Conservation (phyloP, 139 green algal genomes). For the Closterium sp. region DNA sequence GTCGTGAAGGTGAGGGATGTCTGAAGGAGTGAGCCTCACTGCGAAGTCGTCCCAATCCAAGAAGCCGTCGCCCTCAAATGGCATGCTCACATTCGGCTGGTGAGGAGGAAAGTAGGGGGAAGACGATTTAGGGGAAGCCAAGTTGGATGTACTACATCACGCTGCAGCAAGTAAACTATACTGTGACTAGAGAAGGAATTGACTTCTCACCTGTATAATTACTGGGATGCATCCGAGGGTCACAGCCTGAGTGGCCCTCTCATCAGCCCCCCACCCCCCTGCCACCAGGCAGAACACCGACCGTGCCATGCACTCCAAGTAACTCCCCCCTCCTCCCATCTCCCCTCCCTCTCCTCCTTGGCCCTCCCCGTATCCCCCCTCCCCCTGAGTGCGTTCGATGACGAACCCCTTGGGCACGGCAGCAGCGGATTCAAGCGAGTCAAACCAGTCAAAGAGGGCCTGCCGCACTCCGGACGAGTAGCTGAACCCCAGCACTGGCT, state of each 20-base stretch:
- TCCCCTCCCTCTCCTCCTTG: neutral
- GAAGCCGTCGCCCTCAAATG: neutral
- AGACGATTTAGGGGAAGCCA: neutral
- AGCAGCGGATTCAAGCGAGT: neutral
- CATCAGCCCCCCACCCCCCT: conserved; percentile 41
- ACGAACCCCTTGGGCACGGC: neutral
- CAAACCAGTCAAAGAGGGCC: conserved; percentile 46
- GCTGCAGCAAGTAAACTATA: neutral
- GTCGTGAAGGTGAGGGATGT: neutral
- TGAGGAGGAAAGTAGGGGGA: neutral
- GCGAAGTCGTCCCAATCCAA: conserved; percentile 10
- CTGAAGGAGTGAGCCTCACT: neutral
- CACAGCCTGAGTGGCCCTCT: conserved; percentile 7
- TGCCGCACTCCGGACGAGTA: conserved; percentile 55
- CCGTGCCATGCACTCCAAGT: conserved; percentile 3
- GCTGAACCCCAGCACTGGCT: neutral
- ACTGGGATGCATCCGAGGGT: conserved; percentile 57
- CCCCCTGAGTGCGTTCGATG: conserved; percentile 9
- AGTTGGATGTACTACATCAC: neutral
- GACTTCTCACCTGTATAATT: conserved; percentile 38
- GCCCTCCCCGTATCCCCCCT: neutral
- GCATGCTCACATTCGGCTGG: conserved; percentile 33
- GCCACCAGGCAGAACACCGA: conserved; percentile 53
- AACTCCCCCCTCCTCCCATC: neutral
- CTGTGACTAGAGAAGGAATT: neutral